Evolutionary conservation across 202 grass and related monocot species (phyloP).

Genomic region (Elaeis oleifera): DNA sequence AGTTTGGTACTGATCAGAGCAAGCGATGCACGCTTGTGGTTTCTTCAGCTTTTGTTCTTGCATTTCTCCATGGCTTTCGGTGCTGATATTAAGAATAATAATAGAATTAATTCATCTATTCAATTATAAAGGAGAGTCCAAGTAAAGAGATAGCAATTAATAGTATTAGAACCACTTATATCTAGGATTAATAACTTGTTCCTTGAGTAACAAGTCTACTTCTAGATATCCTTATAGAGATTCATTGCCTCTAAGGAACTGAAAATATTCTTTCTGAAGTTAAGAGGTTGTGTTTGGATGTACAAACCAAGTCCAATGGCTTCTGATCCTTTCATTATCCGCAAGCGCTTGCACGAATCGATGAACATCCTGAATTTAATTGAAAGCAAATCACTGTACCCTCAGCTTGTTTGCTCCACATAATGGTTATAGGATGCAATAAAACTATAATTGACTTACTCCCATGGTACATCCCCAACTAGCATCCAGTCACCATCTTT

Average conservation of each 20-base stretch:
- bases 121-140: too few species aligned
- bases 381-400: conserved; percentile 18
- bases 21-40: conserved; percentile 23
- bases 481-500: conserved; percentile 5
- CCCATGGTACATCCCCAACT: conserved; percentile 2
- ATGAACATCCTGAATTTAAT: conserved; percentile 77
- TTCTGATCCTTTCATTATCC: conserved; percentile 95
- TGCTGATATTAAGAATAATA: conserved; percentile 40
- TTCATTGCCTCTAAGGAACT: too few species aligned
- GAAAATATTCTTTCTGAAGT: too few species aligned
- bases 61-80: conserved; percentile 75
- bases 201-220: too few species aligned
- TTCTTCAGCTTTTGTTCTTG: conserved; percentile 69
- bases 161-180: too few species aligned
- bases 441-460: conserved; percentile 33
- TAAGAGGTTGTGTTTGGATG: conserved; percentile 3
- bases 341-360: conserved; percentile 74
- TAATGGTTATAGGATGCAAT: not conserved
- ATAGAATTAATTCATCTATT: not conserved
- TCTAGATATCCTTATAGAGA: too few species aligned
- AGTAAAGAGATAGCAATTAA: too few species aligned
- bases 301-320: conserved; percentile 80
- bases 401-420: not conserved
- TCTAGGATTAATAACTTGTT: too few species aligned
- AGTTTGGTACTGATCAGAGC: conserved; percentile 6